Conservation (phyloP, 768 basidiomycete species). For the Lentinula guzmanii region DNA sequence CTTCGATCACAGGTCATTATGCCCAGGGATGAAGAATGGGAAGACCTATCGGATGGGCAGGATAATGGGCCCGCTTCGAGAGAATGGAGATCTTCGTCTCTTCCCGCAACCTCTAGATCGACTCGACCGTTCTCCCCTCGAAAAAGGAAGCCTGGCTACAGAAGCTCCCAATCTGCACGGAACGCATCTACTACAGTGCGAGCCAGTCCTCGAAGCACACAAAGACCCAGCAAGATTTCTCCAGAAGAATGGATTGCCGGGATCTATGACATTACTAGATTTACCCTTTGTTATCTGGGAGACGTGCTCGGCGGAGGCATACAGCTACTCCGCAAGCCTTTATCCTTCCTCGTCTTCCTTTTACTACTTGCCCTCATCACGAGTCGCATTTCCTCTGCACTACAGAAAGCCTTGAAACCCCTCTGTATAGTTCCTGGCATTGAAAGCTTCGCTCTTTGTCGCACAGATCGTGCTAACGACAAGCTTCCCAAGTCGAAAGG, state of each 20-base stretch:
- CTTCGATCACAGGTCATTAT: background rate
- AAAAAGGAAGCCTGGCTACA: slow-evolving; percentile 10
- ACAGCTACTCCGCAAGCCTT: slow-evolving; percentile 46
- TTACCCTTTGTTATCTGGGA: slow-evolving; percentile 31
- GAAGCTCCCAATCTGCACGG: background rate
- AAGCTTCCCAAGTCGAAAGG: background rate
- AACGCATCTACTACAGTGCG: background rate
- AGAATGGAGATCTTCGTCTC: background rate
- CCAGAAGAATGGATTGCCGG: slow-evolving; percentile 1
- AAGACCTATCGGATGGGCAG: slow-evolving; percentile 15
- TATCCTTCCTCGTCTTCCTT: slow-evolving; percentile 47
- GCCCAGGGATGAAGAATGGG: slow-evolving; percentile 14
- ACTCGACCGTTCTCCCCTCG: background rate
- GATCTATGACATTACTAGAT: slow-evolving; percentile 1
- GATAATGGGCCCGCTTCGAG: slow-evolving; percentile 2
- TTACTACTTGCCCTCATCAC: slow-evolving; percentile 44
- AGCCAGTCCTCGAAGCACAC: background rate
- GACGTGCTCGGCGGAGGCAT: slow-evolving; percentile 45
- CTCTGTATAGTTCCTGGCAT: slow-evolving; percentile 60
- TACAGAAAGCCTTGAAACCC: slow-evolving; percentile 48
- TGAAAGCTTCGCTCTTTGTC: slow-evolving; percentile 42
- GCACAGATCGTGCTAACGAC: background rate
- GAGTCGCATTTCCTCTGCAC: slow-evolving; percentile 29
- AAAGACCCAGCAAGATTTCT: background rate
- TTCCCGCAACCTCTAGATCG: background rate